A percentile compares a stretch with the other conserved stretches of the same genome.
These are phyloP conservation scores for Thraustotheca clavata DNA, from an alignment of 352 stramenopile genomes.

Conservation along the genomic window DNA sequence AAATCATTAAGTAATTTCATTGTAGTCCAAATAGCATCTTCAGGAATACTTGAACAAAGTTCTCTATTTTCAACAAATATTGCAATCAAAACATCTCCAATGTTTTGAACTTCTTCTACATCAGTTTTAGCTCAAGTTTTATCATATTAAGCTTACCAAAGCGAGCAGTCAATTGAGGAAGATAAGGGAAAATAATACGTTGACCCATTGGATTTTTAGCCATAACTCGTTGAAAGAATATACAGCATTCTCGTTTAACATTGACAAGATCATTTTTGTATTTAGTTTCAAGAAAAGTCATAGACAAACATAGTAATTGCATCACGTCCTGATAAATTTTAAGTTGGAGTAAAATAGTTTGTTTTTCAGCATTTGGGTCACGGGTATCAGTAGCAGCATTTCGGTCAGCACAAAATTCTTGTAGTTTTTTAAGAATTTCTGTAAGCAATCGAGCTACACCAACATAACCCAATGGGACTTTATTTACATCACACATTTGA, in stretches of 20 bases:
- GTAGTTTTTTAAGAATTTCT: conserved; percentile 11
- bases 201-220: conserved; percentile 1
- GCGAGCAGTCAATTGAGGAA: conserved; percentile 9
- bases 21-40: conserved; percentile 18
- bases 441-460: conserved; percentile 5
- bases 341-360: conserved; percentile 14
- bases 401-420: conserved; percentile 16
- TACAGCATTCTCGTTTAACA: conserved; percentile 15
- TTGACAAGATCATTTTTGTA: neutral
- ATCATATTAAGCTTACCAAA: conserved; percentile 12
- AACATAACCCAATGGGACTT: conserved; percentile 14
- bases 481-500: conserved; percentile 13
- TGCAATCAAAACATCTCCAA: conserved; percentile 14
- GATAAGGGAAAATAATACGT: conserved; percentile 3
- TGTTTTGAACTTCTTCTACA: conserved; percentile 9
- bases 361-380: conserved; percentile 14
- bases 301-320: conserved; percentile 4
- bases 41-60: conserved; percentile 10
- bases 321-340: conserved; percentile 13
- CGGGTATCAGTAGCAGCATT: neutral
- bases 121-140: neutral
- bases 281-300: neutral
- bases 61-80: conserved; percentile 22
- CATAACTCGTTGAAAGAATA: conserved; percentile 18
- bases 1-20: conserved; percentile 20